Percentiles rank a stretch among this genome's conserved stretches.
These are phyloP conservation scores for Rutstroemia sp. DNA, from an alignment of 2,329 filamentous ascomycete genomes.

Conservation along the genomic window DNA sequence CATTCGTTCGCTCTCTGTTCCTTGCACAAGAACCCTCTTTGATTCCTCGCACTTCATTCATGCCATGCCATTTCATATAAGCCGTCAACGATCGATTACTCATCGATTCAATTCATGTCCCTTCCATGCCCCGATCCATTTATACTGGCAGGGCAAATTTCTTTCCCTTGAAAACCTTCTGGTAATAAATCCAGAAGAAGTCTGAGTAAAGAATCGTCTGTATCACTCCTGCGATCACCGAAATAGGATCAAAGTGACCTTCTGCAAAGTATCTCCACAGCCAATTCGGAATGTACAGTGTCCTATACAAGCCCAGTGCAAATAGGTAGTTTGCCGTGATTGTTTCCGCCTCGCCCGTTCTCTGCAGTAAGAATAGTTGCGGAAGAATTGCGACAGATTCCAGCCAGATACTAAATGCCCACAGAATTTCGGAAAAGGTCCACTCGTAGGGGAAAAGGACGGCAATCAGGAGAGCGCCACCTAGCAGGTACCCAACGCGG, in stretches of 20 bases:
- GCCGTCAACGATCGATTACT: no score
- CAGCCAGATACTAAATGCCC: conserved; percentile 98
- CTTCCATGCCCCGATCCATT: conserved; percentile 16
- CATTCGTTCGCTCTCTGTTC: neutral
- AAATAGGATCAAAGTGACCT: conserved; percentile 76
- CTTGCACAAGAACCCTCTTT: neutral
- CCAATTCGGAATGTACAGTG: conserved; percentile 98
- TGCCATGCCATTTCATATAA: no score
- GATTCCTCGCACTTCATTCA: no score
- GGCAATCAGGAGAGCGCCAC: conserved; percentile 69
- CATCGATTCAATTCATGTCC: neutral
- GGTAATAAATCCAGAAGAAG: conserved; percentile 99
- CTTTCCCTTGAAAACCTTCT: conserved; percentile 84
- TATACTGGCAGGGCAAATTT: conserved; percentile 82
- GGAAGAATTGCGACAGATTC: conserved; percentile 95
- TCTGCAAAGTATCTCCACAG: conserved; percentile 83
- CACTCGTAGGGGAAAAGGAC: conserved; percentile 83
- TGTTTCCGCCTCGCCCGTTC: conserved; percentile 97
- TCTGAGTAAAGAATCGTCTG: conserved; percentile 96
- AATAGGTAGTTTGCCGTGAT: conserved; percentile 98
- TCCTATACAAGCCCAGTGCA: conserved; percentile 82
- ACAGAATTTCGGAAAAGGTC: conserved; percentile 76
- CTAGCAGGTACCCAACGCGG: conserved; percentile 89
- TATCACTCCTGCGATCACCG: conserved; percentile 79
- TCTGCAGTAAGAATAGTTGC: conserved; percentile 95